phyloP scores from a whole-genome alignment of 1,139 yeast species.

The Tardiomyces digboiensis region DNA sequence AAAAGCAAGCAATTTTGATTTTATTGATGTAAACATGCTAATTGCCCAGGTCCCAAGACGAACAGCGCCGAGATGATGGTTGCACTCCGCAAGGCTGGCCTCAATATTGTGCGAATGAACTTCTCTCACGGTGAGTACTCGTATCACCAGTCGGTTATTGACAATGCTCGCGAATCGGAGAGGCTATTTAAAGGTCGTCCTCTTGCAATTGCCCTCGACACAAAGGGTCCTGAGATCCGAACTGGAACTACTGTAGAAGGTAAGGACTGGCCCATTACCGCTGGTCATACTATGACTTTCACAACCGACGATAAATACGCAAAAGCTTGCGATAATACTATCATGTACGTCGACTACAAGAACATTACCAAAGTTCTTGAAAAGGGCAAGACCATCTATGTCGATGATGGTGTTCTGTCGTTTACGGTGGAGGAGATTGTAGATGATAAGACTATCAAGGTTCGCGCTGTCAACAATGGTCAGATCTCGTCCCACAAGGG shows the following conservation, averaged over 20 bases:
- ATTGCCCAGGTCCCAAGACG: conserved; percentile 85
- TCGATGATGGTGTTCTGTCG: conserved; percentile 97
- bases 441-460: conserved; percentile 75
- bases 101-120: conserved; percentile 97
- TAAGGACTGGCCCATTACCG: conserved; percentile 69
- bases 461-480: conserved; percentile 87
- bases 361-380: conserved; percentile 92
- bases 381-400: conserved; percentile 80
- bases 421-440: conserved; percentile 81
- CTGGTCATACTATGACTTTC: conserved; percentile 87
- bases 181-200: conserved; percentile 91
- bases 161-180: conserved; percentile 93
- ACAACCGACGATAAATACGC: conserved; percentile 82
- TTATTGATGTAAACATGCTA: too few species aligned
- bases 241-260: conserved; percentile 86
- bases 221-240: conserved; percentile 99
- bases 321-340: conserved; percentile 58
- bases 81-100: conserved; percentile 81
- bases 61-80: conserved; percentile 80
- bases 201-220: conserved; percentile 95
- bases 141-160: conserved; percentile 94
- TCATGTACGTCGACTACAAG: conserved; percentile 89
- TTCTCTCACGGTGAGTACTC: conserved; percentile 97
- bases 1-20: too few species aligned
- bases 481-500: conserved; percentile 97